Percentiles rank a stretch among this genome's conserved stretches.
These are phyloP conservation scores for Dictyostelium firmibasis DNA, from an alignment of 78 protist species.

Conservation along the genomic window DNA sequence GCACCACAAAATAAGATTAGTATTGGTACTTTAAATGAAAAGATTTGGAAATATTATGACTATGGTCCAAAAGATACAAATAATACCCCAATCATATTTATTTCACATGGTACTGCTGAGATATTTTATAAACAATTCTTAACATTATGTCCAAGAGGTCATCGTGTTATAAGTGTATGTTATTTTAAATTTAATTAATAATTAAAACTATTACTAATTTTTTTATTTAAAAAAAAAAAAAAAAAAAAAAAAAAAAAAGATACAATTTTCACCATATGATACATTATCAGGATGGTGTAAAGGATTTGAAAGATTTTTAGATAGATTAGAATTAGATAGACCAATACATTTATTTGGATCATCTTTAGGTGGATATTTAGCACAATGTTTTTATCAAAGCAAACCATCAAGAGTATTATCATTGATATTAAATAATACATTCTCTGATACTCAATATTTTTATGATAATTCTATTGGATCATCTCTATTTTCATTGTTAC, in stretches of 20 bases:
- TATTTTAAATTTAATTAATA: neutral
- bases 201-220: too few relatives aligned
- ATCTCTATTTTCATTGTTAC: constrained; percentile 71
- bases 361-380: constrained; percentile 86
- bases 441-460: constrained; percentile 76
- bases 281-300: constrained; percentile 66
- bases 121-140: constrained; percentile 64
- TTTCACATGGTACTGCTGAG: constrained; percentile 71
- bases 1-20: constrained; percentile 60
- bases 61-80: constrained; percentile 76
- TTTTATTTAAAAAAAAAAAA: too few relatives aligned
- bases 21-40: constrained; percentile 37
- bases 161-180: constrained; percentile 51
- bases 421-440: constrained; percentile 83
- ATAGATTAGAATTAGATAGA: constrained; percentile 41
- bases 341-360: constrained; percentile 84
- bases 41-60: constrained; percentile 73
- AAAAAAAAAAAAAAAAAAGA: constrained; percentile 9
- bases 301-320: constrained; percentile 81
- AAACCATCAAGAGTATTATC: constrained; percentile 75
- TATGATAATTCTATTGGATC: constrained; percentile 46
- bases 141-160: constrained; percentile 81
- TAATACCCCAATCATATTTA: constrained; percentile 14
- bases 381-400: constrained; percentile 72
- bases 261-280: constrained; percentile 55